These are phyloP conservation scores for Odonthalia washingtoniensis DNA, from an alignment of 31 red algal genomes.

Conservation along the genomic window DNA sequence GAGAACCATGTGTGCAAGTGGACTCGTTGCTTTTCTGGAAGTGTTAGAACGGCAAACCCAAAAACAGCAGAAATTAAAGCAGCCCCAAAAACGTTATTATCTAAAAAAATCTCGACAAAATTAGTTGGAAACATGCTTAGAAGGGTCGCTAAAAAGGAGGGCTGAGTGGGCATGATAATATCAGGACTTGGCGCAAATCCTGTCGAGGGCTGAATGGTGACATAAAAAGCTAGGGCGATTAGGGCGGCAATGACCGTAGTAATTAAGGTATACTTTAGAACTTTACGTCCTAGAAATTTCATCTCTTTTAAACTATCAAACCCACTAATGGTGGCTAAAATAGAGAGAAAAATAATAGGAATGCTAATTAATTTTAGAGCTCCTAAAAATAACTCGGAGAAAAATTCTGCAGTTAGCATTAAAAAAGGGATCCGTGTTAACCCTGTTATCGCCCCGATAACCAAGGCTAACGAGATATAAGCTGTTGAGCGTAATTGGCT, in stretches of 20 bases:
- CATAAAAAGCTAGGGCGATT: background rate
- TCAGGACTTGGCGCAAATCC: background rate
- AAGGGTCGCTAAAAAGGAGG: background rate
- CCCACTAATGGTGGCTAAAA: background rate
- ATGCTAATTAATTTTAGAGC: constrained; percentile 14
- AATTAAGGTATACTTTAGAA: background rate
- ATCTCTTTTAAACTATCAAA: constrained; percentile 2
- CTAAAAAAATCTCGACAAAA: background rate
- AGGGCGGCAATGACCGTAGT: constrained; percentile 7
- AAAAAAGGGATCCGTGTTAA: too few species aligned
- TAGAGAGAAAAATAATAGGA: background rate
- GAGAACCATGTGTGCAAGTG: background rate
- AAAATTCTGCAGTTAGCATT: too few species aligned
- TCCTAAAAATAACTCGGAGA: background rate
- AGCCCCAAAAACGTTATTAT: background rate
- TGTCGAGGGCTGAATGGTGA: background rate
- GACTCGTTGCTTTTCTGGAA: background rate
- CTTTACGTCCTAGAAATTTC: constrained; percentile 5
- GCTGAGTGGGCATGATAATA: background rate
- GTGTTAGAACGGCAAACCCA: background rate
- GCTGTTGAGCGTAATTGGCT: too few species aligned
- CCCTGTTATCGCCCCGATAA: too few species aligned
- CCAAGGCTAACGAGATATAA: too few species aligned
- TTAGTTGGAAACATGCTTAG: constrained; percentile 4
- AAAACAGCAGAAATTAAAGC: background rate